Evolutionary conservation across 768 basidiomycete species (phyloP).

Genomic region (Udeniomyces megalosporus): DNA sequence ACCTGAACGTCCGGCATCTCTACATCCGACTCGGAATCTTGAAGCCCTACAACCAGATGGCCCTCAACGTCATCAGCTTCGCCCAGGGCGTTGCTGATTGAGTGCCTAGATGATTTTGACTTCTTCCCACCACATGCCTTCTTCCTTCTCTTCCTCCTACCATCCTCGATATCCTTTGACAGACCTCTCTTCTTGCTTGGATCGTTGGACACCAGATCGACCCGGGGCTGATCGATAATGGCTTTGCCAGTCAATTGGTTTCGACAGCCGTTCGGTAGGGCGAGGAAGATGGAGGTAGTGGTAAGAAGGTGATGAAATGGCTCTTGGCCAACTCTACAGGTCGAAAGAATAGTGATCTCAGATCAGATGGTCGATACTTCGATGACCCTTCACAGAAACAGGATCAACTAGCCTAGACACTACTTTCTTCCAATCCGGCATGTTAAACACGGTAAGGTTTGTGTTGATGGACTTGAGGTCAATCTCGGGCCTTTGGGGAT

Average conservation of each 20-base stretch:
- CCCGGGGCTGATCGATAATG: slow-evolving; percentile 36
- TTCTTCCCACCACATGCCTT: background rate
- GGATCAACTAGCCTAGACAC: slow-evolving; percentile 15
- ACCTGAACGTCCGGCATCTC: too few species aligned
- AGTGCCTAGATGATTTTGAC: background rate
- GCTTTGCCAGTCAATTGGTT: slow-evolving; percentile 69
- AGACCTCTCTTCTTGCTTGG: background rate
- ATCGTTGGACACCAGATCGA: background rate
- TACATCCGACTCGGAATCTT: too few species aligned
- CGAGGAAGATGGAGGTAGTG: slow-evolving; percentile 54
- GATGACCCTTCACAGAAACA: too few species aligned
- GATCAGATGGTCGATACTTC: too few species aligned
- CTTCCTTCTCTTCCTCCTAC: background rate
- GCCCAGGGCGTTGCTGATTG: background rate
- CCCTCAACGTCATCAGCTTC: background rate
- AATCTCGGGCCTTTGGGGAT: slow-evolving; percentile 21
- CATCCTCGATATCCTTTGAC: background rate
- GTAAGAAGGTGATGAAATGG: slow-evolving; percentile 63
- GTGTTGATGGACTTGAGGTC: slow-evolving; percentile 23
- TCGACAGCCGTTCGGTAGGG: slow-evolving; percentile 65
- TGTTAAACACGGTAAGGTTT: slow-evolving; percentile 19
- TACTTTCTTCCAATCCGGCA: slow-evolving; percentile 19
- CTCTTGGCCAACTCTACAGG: slow-evolving; percentile 67
- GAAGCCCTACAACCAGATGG: too few species aligned
- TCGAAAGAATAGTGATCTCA: too few species aligned